Percentiles rank a stretch among this genome's conserved stretches.
These are phyloP conservation scores for Tetrahymena thermophila DNA, from an alignment of 73 alveolate species.

Conservation along the genomic window DNA sequence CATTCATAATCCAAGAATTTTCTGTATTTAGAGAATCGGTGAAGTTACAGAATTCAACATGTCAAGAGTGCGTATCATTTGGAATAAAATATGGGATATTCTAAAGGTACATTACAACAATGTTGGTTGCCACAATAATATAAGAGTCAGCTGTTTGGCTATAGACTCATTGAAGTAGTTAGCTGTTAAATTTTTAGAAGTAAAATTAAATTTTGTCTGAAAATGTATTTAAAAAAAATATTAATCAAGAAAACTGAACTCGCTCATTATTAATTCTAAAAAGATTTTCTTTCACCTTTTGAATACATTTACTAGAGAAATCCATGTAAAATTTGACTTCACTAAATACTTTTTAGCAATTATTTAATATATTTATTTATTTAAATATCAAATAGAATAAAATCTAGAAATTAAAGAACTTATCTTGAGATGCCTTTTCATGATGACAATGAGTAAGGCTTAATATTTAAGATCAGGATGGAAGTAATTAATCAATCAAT, in stretches of 20 bases:
- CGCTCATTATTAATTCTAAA: constrained; percentile 64
- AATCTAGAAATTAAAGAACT: constrained; percentile 9
- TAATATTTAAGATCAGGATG: constrained; percentile 30
- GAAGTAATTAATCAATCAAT: background rate
- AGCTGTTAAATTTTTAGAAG: constrained; percentile 62
- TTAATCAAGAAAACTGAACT: constrained; percentile 46
- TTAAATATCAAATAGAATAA: constrained; percentile 5
- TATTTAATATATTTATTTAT: background rate
- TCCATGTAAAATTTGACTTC: background rate
- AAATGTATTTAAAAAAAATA: background rate
- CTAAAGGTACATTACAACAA: constrained; percentile 70
- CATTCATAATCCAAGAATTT: constrained; percentile 43
- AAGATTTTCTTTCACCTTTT: constrained; percentile 75
- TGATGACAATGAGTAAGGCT: constrained; percentile 21
- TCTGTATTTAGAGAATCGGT: constrained; percentile 70
- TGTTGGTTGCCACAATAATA: constrained; percentile 68
- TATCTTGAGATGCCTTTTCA: constrained; percentile 22
- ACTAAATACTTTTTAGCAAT: background rate
- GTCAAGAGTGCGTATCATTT: constrained; percentile 69
- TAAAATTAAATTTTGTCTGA: background rate
- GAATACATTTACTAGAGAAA: constrained; percentile 37
- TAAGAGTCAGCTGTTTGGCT: constrained; percentile 57
- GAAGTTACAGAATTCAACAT: constrained; percentile 85
- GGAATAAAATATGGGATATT: constrained; percentile 78
- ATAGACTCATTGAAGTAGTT: constrained; percentile 74